Conservation (phyloP, 2,329 filamentous ascomycete species). For the Monascus ruber region DNA sequence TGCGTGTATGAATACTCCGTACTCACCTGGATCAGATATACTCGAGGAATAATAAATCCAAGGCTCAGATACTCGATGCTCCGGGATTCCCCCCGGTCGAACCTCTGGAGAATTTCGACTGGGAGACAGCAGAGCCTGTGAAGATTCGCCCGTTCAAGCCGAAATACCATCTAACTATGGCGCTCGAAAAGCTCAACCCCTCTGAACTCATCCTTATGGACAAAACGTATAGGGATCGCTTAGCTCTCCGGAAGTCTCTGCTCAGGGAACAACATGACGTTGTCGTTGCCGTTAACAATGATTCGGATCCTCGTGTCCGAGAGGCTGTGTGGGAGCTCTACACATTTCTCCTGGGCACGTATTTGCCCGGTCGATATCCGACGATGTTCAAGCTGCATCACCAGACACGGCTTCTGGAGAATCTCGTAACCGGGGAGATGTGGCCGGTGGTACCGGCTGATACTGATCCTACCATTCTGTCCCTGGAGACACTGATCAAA, state of each 20-base stretch:
- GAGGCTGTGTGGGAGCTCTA: slow-evolving; percentile 47
- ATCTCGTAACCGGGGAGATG: slow-evolving; percentile 34
- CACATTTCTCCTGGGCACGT: slow-evolving; percentile 40
- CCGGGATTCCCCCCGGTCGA: slow-evolving; percentile 18
- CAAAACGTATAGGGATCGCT: slow-evolving; percentile 44
- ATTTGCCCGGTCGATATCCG: slow-evolving; percentile 48
- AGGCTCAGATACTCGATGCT: slow-evolving; percentile 1
- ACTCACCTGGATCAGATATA: too few species aligned
- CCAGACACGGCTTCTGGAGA: slow-evolving; percentile 26
- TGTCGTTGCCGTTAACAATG: slow-evolving; percentile 28
- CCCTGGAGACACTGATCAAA: slow-evolving; percentile 38
- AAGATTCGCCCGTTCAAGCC: slow-evolving; percentile 48
- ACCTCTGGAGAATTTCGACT: slow-evolving; percentile 40
- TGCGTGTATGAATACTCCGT: too few species aligned
- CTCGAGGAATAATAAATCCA: too few species aligned
- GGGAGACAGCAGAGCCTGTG: slow-evolving; percentile 40
- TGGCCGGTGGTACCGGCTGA: slow-evolving; percentile 27
- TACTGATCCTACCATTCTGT: slow-evolving; percentile 21
- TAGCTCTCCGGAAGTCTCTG: slow-evolving; percentile 38
- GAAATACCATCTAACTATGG: slow-evolving; percentile 54
- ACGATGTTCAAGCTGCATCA: slow-evolving; percentile 36
- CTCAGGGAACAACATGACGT: slow-evolving; percentile 34
- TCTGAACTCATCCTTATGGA: slow-evolving; percentile 50
- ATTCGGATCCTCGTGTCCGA: slow-evolving; percentile 27
- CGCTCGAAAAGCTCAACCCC: slow-evolving; percentile 40